Base-by-base conservation (phyloP, 345 rosid genomes). In the Hibiscus mutabilis region DNA sequence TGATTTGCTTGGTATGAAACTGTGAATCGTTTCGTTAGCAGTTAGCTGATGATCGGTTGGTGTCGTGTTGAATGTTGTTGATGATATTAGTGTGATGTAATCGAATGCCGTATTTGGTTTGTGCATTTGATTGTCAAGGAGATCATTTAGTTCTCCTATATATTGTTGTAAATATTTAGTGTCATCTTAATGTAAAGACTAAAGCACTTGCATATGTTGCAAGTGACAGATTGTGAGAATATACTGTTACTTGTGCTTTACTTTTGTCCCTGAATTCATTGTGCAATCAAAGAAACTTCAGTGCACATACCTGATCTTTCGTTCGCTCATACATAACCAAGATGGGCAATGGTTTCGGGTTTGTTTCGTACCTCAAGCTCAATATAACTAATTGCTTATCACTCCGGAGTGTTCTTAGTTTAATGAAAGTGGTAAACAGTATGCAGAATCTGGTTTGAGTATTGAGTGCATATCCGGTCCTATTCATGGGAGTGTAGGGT, bases 141-240 rank as follows among this genome's bases (percentile, higher is more conserved):
- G 80, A 79, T 65, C 4, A 0, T 4, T 47, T 66, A 61, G 67
- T 74, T 78, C 81, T 76, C 74, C 74, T 76, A 61, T 55, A 29
- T 71, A 74, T 60, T 77, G 56, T 61, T 83, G 88, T 83, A 83
- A 83, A 85, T 85, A 85, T 73, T n/a, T 70, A 71, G 83, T 77
- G 57, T 65, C 33, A n/a, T 60, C 62, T 67, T 66, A 53, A 42
- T 66, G 64, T 66, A n/a, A n/a, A n/a, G n/a, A n/a, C n/a, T n/a
- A 73, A 80, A 55, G 60, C 46, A 60, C 64, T 75, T 16, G 72
- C 53, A 37, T 56, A 56, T 69, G 47, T 52, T 58, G 78, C 74
- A 49, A 74, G 49, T 58, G 68, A 21, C 42, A 65, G 63, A 53
- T 64, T 68, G 27, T 57, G 60, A 78, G 58, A 71, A 60, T 6